Base-by-base conservation (phyloP, 2,329 filamentous ascomycete species). In the Tolypocladium ovalisporum region DNA sequence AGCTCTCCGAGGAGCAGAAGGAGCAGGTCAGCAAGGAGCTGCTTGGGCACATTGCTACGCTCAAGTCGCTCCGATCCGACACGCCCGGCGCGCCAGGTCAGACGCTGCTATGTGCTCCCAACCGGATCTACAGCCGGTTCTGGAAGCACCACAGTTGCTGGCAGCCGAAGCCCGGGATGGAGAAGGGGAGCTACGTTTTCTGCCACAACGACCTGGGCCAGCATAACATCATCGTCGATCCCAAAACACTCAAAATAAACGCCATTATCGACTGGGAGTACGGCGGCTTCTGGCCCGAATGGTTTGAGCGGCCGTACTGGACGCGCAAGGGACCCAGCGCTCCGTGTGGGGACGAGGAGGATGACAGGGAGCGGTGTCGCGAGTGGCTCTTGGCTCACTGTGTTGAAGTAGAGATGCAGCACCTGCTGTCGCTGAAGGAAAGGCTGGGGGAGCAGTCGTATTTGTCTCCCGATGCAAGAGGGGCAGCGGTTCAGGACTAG, bases 281-380 rank as follows among this genome's bases (percentile, higher is more conserved):
- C 29, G 66, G 64, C 4, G 70, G 69, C 3, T 72, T 70, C 61
- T 71, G 61, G 58, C 62, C 61, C 29, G 47, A 58, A 7, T 62
- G 62, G 62, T 65, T 64, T 40, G 60, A 64, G 51, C 36, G n/a
- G 36, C 53, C 55, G 34, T 64, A 57, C 29, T 65, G 61, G 60
- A 55, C 56, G 58, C 58, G 60, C 15, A 22, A 22, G 7, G 62
- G 62, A 13, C 59, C 57, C 1, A 57, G 58, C 39, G 52, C 40
- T 62, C 1, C 35, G 35, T 12, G 9, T 37, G 35, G 12, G 12
- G 56, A 59, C 6, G 57, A 54, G 5, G 57, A 60, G 24, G 54
- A 53, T 1, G 44, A 58, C 8, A 54, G 57, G 39, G 36, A 59
- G 22, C 54, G 54, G 22, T 60, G 58, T 19, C 54, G 56, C 13